Base-by-base conservation (phyloP, 805 yeast species). In the Candida xiaguanensis region DNA sequence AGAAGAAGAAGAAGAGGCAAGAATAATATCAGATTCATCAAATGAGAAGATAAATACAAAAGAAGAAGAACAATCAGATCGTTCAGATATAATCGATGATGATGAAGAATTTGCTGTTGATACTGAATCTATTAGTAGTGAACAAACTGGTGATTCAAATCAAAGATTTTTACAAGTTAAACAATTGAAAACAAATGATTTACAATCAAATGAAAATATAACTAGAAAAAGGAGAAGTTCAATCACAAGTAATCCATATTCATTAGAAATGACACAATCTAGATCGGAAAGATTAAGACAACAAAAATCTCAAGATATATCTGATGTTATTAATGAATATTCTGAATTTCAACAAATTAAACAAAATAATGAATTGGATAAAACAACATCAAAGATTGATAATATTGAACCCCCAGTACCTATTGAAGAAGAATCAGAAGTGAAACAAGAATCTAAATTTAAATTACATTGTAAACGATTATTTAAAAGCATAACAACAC, bases 401-500 rank as follows among this genome's bases (percentile, higher is more conserved):
- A 61, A 55, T 19, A 38, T 53, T n/a, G 43, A 34, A 9, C 39
- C 39, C 2, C 52, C 42, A 7, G 35, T 41, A n/a, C 38, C 33
- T 14, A 17, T 12, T 13, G 39, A 30, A 14, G 32, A 13, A 22
- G 49, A 22, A 26, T n/a, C 13, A 32, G 23, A 16, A 15, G n/a
- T 15, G 4, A 16, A 17, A 16, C 25, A 17, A 8, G 8, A 9
- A 7, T 12, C 31, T 12, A 39, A 42, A 32, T 25, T 31, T 11
- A 31, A 49, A 14, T 34, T 37, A 9, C 34, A 45, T 34, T 14
- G 46, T 3, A 29, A 33, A 6, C 23, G 32, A 16, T 35, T 67
- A 30, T 35, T 59, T n/a, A 64, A 75, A 38, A 84, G 82, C 55
- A 77, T 82, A 41, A 48, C 65, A 22, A 71, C 89, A 23, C 95